A percentile compares a stretch with the other conserved stretches of the same genome.
phyloP scores from a whole-genome alignment of 2,329 filamentous ascomycete genomes.

The Aciculosporium take region DNA sequence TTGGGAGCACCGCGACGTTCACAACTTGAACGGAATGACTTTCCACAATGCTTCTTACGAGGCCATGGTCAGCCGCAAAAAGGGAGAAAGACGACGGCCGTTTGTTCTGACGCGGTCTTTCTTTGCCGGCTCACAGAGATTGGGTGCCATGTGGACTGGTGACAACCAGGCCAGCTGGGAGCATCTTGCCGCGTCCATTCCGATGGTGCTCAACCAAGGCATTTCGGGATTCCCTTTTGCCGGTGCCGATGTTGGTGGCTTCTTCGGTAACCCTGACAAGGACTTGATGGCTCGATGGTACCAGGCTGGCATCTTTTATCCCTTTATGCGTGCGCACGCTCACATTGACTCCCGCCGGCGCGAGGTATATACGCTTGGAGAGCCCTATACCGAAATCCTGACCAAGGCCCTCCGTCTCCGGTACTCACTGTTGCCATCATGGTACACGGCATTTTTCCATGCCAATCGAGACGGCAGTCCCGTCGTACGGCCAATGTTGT shows the following conservation, averaged over 20 bases:
- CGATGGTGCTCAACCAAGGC: constrained; percentile 87
- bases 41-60: constrained; percentile 90
- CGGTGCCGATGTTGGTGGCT: constrained; percentile 90
- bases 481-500: constrained; percentile 85
- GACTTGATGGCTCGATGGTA: constrained; percentile 92
- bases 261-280: constrained; percentile 92
- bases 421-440: constrained; percentile 78
- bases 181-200: constrained; percentile 75
- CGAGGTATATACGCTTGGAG: constrained; percentile 78
- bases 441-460: constrained; percentile 95
- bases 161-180: constrained; percentile 93
- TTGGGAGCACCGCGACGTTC: constrained; percentile 95
- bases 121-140: constrained; percentile 77
- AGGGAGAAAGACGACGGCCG: constrained; percentile 70
- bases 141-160: constrained; percentile 96
- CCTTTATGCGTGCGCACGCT: constrained; percentile 93
- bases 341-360: constrained; percentile 92
- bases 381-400: constrained; percentile 76
- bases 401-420: constrained; percentile 76
- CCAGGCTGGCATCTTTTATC: constrained; percentile 91
- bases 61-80: constrained; percentile 70
- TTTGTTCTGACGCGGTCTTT: constrained; percentile 90
- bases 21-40: constrained; percentile 91
- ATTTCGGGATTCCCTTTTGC: constrained; percentile 89
- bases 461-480: constrained; percentile 71